These are phyloP conservation scores for Zymoseptoria crescenta DNA, from an alignment of 2,329 filamentous ascomycete species.

Conservation along the genomic window DNA sequence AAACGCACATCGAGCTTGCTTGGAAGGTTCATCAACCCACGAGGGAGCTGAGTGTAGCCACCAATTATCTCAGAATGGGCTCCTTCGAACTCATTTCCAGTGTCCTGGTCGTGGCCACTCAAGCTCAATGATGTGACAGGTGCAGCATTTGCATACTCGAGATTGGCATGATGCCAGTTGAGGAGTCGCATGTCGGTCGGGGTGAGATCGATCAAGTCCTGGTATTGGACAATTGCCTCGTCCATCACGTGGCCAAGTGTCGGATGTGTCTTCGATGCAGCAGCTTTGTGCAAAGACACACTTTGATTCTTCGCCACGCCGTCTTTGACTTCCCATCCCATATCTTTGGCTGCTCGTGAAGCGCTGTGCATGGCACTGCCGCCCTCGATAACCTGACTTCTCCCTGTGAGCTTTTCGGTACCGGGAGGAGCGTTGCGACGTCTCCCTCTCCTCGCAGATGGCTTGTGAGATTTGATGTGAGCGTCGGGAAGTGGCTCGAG, in stretches of 20 bases:
- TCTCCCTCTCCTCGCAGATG: constrained; percentile 24
- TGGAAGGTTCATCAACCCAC: constrained; percentile 72
- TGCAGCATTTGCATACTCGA: constrained; percentile 94
- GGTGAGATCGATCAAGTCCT: constrained; percentile 70
- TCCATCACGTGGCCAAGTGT: constrained; percentile 89
- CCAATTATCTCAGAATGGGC: constrained; percentile 88
- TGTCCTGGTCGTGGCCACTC: constrained; percentile 91
- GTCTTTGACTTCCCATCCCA: constrained; percentile 72
- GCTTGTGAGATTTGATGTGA: constrained; percentile 24
- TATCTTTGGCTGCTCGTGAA: constrained; percentile 64
- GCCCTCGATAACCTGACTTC: constrained; percentile 63
- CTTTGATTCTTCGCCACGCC: constrained; percentile 50
- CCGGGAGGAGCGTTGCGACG: constrained; percentile 43
- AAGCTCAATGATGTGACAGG: constrained; percentile 83
- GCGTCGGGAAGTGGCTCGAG: constrained; percentile 27
- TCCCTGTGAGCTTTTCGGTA: constrained; percentile 58
- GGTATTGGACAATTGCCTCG: constrained; percentile 82
- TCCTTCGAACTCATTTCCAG: constrained; percentile 94
- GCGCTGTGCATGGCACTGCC: constrained; percentile 63
- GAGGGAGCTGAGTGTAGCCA: constrained; percentile 88
- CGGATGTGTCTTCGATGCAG: constrained; percentile 53
- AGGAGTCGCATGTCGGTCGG: constrained; percentile 82
- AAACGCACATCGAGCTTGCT: constrained; percentile 69
- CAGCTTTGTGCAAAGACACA: constrained; percentile 59
- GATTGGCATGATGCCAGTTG: constrained; percentile 97